Base-by-base conservation (phyloP, 495 filamentous ascomycete genomes). In the Astrocystis sublimbata region DNA sequence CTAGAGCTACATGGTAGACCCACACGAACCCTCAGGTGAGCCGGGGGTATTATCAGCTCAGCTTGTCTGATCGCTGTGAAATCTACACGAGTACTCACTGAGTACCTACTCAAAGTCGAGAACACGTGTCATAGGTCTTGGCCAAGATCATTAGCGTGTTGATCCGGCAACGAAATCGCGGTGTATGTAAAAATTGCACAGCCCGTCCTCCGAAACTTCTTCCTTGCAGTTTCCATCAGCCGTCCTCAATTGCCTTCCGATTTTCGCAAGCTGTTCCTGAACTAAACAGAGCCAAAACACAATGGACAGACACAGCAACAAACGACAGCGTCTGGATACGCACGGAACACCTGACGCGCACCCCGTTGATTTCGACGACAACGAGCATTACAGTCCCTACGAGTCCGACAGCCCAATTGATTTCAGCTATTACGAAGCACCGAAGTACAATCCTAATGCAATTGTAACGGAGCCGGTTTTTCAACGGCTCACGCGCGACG, bases 261-360 rank as follows among this genome's bases (percentile, higher is more conserved):
- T 47, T 12, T 15, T 28, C 45, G 23, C 45, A 47, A 47, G 3
- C 1, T n/a, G n/a, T n/a, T n/a, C 13, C 45, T 28, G 23, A 17
- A 28, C 21, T 28, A 47, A n/a, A n/a, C n/a, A n/a, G n/a, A n/a
- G n/a, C 23, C 2, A 12, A 5, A 26, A 8, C 10, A 47, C 12
- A 47, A 47, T 47, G 45, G 45, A 47, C 9, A 23, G 23, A 9
- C 45, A 13, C 23, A 47, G 45, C 4, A 47, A 28, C 45, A 47
- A 47, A 47, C 45, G 45, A 4, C 45, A 47, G 45, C 45, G 45
- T 47, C 24, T 12, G 45, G 15, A 47, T 47, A 47, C 45, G 45
- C 24, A 47, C 6, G 9, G 28, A 26, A 12, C 24, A 3, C 9
- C 15, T 13, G 45, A 28, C 45, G 21, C 45, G 6, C 23, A 13